phyloP scores from a whole-genome alignment of 805 yeast genomes.

The Saturnispora zaruensis region DNA sequence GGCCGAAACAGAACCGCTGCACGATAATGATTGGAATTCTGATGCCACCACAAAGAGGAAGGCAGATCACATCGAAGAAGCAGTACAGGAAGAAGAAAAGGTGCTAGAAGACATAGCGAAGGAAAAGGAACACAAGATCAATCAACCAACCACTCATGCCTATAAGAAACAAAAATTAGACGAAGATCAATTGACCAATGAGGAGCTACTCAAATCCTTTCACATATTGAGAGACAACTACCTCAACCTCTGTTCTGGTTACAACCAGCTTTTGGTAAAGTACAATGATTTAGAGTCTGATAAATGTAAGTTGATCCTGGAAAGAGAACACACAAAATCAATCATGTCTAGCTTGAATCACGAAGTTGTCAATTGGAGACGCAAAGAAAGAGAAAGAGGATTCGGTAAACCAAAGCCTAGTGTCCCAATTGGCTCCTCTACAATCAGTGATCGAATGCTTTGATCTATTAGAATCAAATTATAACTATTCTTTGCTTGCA shows the following conservation, averaged over 20 bases:
- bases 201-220: neutral
- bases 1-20: conserved; percentile 4
- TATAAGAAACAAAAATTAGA: neutral
- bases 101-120: neutral
- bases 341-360: conserved; percentile 19
- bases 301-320: conserved; percentile 15
- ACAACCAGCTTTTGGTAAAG: neutral
- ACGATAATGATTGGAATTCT: neutral
- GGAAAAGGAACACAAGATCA: neutral
- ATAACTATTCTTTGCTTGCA: neutral
- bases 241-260: conserved; percentile 5
- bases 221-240: conserved; percentile 4
- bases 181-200: neutral
- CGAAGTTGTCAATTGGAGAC: conserved; percentile 16
- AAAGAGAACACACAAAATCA: conserved; percentile 22
- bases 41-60: neutral
- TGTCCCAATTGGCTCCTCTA: neutral
- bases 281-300: conserved; percentile 18
- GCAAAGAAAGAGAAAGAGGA: conserved; percentile 11
- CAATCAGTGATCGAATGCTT: conserved; percentile 4
- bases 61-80: neutral
- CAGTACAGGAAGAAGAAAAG: neutral
- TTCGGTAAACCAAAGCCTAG: neutral
- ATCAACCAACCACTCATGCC: neutral
- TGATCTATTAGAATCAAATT: neutral